phyloP scores from a whole-genome alignment of 2,329 filamentous ascomycete species.

The Didymella keratinophila region DNA sequence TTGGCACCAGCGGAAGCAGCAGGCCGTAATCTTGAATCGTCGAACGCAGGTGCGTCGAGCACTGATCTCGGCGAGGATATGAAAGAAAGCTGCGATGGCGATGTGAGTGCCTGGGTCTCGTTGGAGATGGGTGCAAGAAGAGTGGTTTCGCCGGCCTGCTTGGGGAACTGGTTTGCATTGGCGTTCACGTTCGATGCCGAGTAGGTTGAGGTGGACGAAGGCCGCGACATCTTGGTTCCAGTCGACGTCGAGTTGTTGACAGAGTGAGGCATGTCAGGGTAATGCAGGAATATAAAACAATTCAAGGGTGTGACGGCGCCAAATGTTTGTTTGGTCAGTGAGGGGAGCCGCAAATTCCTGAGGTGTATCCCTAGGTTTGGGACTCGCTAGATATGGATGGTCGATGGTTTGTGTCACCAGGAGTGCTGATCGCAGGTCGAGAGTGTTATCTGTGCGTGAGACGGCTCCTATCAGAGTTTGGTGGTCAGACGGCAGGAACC shows the following conservation, averaged over 20 bases:
- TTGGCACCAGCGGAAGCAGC: constrained; percentile 21
- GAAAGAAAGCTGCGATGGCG: constrained; percentile 51
- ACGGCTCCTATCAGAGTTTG: constrained; percentile 19
- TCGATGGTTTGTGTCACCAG: constrained; percentile 33
- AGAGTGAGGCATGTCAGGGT: constrained; percentile 47
- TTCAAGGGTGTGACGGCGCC: constrained; percentile 15
- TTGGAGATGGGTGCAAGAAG: constrained; percentile 37
- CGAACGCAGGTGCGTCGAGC: constrained; percentile 25
- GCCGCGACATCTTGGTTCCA: constrained; percentile 47
- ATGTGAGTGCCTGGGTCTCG: constrained; percentile 44
- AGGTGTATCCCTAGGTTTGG: constrained; percentile 28
- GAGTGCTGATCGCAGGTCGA: constrained; percentile 24
- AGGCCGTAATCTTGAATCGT: constrained; percentile 24
- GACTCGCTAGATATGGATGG: constrained; percentile 38
- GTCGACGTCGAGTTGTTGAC: constrained; percentile 43
- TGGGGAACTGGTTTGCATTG: constrained; percentile 41
- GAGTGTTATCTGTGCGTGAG: constrained; percentile 24
- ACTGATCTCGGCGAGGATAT: constrained; percentile 45
- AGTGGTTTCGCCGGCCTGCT: constrained; percentile 43
- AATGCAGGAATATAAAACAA: constrained; percentile 24
- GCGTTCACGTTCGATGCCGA: constrained; percentile 29
- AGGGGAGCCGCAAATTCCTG: constrained; percentile 37
- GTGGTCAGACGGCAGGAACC: constrained; percentile 8
- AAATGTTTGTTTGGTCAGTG: constrained; percentile 32
- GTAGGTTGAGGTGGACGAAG: constrained; percentile 46